A percentile compares a stretch with the other conserved stretches of the same genome.
These are phyloP conservation scores for Mycothermus thermophilus DNA, from an alignment of 495 filamentous ascomycete genomes.

Conservation along the genomic window DNA sequence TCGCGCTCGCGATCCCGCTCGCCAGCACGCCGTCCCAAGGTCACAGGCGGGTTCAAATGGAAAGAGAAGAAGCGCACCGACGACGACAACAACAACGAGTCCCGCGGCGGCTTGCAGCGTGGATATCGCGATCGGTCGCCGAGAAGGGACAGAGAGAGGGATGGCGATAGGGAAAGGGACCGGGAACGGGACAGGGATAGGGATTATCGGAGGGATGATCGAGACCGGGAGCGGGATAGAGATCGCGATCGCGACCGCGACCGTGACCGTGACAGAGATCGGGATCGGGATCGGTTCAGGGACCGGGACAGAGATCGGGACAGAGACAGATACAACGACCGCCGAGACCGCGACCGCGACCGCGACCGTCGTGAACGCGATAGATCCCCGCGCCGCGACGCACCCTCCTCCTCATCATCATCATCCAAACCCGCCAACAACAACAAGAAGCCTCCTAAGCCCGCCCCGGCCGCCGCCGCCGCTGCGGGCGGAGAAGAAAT, in stretches of 20 bases:
- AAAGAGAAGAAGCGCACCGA: conserved; percentile 50
- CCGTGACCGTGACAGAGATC: conserved; percentile 6
- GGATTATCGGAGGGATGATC: conserved; percentile 13
- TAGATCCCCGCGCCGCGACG: conserved; percentile 4
- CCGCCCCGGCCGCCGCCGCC: background rate
- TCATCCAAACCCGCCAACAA: conserved; percentile 1
- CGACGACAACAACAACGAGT: conserved; percentile 35
- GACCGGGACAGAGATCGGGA: conserved; percentile 13
- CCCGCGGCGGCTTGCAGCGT: conserved; percentile 31
- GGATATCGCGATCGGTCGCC: conserved; percentile 40
- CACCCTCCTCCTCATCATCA: no score
- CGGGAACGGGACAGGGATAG: conserved; percentile 10
- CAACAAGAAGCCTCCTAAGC: no score
- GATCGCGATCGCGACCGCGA: conserved; percentile 4
- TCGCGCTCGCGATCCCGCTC: conserved; percentile 25
- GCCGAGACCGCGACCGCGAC: conserved; percentile 3
- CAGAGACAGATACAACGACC: conserved; percentile 8
- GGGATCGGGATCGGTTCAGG: conserved; percentile 10
- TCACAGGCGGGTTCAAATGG: conserved; percentile 44
- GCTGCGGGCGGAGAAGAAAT: conserved; percentile 49
- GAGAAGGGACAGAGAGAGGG: conserved; percentile 21
- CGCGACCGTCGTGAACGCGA: no score
- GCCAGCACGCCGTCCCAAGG: conserved; percentile 24
- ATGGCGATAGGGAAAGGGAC: conserved; percentile 16
- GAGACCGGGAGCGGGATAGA: conserved; percentile 6